phyloP scores from a whole-genome alignment of 2,329 filamentous ascomycete species.

The Fusarium sp. region DNA sequence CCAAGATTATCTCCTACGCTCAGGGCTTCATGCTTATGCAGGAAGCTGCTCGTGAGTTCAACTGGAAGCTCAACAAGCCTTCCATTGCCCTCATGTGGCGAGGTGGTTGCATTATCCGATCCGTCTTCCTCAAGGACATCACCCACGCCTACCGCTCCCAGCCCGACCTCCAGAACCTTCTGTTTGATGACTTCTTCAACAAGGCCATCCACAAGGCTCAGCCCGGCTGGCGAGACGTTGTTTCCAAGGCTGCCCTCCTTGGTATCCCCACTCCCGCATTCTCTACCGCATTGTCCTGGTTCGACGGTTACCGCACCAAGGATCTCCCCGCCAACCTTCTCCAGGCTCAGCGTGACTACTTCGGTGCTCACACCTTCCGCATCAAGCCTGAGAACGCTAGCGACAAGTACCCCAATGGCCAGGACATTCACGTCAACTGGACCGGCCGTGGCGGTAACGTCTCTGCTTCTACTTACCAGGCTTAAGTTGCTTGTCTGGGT shows the following conservation, averaged over 20 bases:
- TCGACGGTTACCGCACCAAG: slow-evolving; percentile 97
- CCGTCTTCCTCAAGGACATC: slow-evolving; percentile 99
- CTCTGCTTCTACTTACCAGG: slow-evolving; percentile 96
- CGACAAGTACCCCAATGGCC: slow-evolving; percentile 82
- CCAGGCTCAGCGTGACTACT: slow-evolving; percentile 99
- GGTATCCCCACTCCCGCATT: slow-evolving; percentile 97
- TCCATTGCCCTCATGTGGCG: slow-evolving; percentile 99
- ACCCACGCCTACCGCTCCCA: slow-evolving; percentile 95
- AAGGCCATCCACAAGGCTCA: slow-evolving; percentile 98
- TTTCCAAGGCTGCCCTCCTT: slow-evolving; percentile 90
- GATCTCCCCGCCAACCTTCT: slow-evolving; percentile 97
- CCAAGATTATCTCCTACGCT: slow-evolving; percentile 99
- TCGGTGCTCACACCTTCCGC: slow-evolving; percentile 91
- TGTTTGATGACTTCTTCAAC: slow-evolving; percentile 99
- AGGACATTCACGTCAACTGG: slow-evolving; percentile 99
- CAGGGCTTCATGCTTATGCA: slow-evolving; percentile 99
- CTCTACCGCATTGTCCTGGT: slow-evolving; percentile 97
- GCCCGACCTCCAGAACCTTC: slow-evolving; percentile 94
- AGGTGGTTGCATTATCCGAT: slow-evolving; percentile 99
- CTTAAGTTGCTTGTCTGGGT: slow-evolving; percentile 63
- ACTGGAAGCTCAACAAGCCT: slow-evolving; percentile 99
- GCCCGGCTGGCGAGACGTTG: slow-evolving; percentile 88
- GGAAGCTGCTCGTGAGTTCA: slow-evolving; percentile 95
- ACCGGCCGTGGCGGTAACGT: slow-evolving; percentile 97
- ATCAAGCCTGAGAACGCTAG: slow-evolving; percentile 83